Conservation (phyloP, 2,329 filamentous ascomycete genomes). For the Xylariales sp. region DNA sequence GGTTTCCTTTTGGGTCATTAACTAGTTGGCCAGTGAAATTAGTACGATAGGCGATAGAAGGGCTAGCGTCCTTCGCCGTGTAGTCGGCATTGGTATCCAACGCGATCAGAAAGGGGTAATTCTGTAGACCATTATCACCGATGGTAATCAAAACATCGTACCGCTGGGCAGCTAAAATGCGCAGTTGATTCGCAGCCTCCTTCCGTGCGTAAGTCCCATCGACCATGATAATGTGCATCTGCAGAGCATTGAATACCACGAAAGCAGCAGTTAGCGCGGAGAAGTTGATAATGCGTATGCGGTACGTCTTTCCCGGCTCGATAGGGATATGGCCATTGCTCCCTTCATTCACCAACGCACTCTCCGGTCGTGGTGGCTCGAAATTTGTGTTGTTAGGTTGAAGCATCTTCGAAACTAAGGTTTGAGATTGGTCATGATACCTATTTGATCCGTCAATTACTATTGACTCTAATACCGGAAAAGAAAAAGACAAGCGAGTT, state of each 20-base stretch:
- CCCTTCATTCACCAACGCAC: conserved; percentile 59
- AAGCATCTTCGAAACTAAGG: conserved; percentile 56
- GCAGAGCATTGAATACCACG: conserved; percentile 57
- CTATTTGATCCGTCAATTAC: conserved; percentile 50
- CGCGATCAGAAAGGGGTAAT: conserved; percentile 58
- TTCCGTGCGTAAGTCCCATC: conserved; percentile 57
- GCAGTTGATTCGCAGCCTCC: conserved; percentile 53
- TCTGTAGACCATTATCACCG: conserved; percentile 52
- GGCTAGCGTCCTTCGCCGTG: conserved; percentile 43
- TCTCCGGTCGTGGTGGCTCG: conserved; percentile 56
- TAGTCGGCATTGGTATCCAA: conserved; percentile 59
- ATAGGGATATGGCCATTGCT: conserved; percentile 52
- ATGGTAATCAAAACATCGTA: conserved; percentile 60
- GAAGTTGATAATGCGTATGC: conserved; percentile 60
- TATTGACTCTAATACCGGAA: conserved; percentile 52
- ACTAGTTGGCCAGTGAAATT: conserved; percentile 60
- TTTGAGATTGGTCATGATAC: conserved; percentile 56
- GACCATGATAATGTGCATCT: conserved; percentile 59
- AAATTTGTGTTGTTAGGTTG: conserved; percentile 54
- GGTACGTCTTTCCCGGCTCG: conserved; percentile 58
- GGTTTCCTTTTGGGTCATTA: conserved; percentile 49
- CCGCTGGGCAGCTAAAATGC: conserved; percentile 58
- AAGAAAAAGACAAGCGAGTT: conserved; percentile 18
- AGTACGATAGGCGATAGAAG: conserved; percentile 40
- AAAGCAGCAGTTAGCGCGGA: conserved; percentile 58